Evolutionary conservation across 139 green algal species (phyloP), one percentile per base, ranked within the genome.

Genomic region (Coelastrella sp.): DNA sequence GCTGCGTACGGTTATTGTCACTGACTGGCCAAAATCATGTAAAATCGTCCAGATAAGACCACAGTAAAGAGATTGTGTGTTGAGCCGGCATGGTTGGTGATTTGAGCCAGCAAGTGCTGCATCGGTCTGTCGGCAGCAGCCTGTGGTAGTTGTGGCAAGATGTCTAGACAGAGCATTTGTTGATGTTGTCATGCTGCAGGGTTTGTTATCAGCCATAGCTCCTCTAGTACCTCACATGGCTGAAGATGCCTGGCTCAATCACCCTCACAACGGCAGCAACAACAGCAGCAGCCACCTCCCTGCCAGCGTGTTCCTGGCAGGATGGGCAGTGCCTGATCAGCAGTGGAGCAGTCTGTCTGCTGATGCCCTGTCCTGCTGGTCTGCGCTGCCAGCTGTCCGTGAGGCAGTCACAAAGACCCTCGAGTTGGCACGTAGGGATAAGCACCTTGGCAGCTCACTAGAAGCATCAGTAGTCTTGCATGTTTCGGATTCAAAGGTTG

Each of bases 221-320:
- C 98, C 98, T 12, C 59, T 99, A 14, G 87, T 96, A 66, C 98
- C 98, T 6, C 98, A 99, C 93, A 96, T 99, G 95, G 97, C 97
- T 6, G 98, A 99, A 93, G 98, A 99, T 90, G 97, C 97, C 59
- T 99, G 96, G 97, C 93, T 96, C 78, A 93, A 89, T 80, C 89
- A 98, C 87, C 88, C 84, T 9, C 80, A 87, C 79, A 79, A 81
- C 65, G 88, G 80, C 78, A 70, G 87, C 61, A 87, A 56, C 27
- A 61, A 25, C 35, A 80, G 83, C 81, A 87, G 85, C 85, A 90
- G 85, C 60, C 75, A 60, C 85, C 27, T 78, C 25, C 58, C 72
- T 8, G 63, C 84, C 10, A 96, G 91, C 56, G 95, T 99, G 7
- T 99, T 99, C 90, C 88, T 96, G 84, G 93, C 92, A 6, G 96